Evolutionary conservation across 2,329 filamentous ascomycete species (phyloP).

Genomic region (Cordyceps fumosorosea): DNA sequence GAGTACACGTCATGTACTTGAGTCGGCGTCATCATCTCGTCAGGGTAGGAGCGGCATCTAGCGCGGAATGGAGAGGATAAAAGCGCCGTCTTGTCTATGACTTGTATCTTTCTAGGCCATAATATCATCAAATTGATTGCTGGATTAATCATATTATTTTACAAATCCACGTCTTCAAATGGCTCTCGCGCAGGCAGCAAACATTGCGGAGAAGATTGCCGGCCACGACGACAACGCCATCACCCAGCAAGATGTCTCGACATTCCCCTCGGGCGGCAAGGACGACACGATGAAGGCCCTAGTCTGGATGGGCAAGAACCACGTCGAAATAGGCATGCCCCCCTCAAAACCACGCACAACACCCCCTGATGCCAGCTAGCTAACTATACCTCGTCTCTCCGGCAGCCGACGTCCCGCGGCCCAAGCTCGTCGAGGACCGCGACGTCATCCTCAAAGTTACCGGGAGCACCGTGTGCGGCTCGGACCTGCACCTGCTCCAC

Average conservation of each 20-base stretch:
- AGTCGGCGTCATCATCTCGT: background rate
- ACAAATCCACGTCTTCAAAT: constrained; percentile 30
- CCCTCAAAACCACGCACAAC: background rate
- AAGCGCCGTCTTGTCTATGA: too few species aligned
- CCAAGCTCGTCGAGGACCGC: constrained; percentile 62
- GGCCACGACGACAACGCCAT: constrained; percentile 61
- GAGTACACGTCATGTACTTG: too few species aligned
- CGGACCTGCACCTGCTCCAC: constrained; percentile 52
- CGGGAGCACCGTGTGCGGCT: constrained; percentile 52
- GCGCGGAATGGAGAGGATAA: too few species aligned
- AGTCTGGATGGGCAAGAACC: constrained; percentile 76
- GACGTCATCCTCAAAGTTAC: constrained; percentile 80
- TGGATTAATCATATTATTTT: too few species aligned
- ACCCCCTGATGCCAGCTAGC: background rate
- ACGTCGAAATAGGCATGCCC: constrained; percentile 54
- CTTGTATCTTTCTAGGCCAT: too few species aligned
- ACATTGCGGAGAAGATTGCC: constrained; percentile 56
- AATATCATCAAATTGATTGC: too few species aligned
- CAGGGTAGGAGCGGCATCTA: background rate
- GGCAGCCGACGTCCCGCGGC: constrained; percentile 62
- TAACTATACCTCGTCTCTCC: background rate
- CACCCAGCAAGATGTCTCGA: constrained; percentile 59
- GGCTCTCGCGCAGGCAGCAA: constrained; percentile 60
- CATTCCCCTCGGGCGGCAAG: constrained; percentile 48
- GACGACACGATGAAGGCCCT: constrained; percentile 70